Conservation (phyloP, 306 rosid species). For the Cucurbita ficifolia region DNA sequence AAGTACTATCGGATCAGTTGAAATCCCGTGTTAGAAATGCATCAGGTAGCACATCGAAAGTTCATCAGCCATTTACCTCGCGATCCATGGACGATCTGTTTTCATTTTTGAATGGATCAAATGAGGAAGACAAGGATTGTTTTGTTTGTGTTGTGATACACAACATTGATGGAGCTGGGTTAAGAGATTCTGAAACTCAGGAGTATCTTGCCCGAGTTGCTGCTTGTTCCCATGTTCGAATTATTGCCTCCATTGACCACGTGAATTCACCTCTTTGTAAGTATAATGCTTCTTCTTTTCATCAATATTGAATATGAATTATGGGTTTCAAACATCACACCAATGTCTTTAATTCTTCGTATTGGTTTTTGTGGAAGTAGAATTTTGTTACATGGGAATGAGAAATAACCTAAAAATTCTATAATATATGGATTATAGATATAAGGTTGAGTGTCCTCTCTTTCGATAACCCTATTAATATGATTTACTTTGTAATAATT, state of each 20-base stretch:
- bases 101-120: conserved; percentile 46
- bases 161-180: conserved; percentile 87
- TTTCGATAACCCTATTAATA: too few species aligned
- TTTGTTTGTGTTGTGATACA: conserved; percentile 54
- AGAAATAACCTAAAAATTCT: too few species aligned
- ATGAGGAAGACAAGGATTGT: conserved; percentile 28
- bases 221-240: conserved; percentile 53
- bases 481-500: too few species aligned
- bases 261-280: conserved; percentile 76
- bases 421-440: too few species aligned
- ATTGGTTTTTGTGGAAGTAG: neutral
- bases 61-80: conserved; percentile 42
- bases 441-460: too few species aligned
- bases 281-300: conserved; percentile 9
- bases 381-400: neutral
- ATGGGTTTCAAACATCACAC: neutral
- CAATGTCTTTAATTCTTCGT: neutral
- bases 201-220: conserved; percentile 66
- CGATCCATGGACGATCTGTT: conserved; percentile 73
- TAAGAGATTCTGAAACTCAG: conserved; percentile 74
- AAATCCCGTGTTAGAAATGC: conserved; percentile 27
- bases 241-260: conserved; percentile 73
- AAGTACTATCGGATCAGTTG: conserved; percentile 55
- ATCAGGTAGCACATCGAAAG: conserved; percentile 25
- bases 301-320: neutral